These are phyloP conservation scores for Perkinsus olseni DNA, from an alignment of 169 alveolate genomes.

Conservation along the genomic window DNA sequence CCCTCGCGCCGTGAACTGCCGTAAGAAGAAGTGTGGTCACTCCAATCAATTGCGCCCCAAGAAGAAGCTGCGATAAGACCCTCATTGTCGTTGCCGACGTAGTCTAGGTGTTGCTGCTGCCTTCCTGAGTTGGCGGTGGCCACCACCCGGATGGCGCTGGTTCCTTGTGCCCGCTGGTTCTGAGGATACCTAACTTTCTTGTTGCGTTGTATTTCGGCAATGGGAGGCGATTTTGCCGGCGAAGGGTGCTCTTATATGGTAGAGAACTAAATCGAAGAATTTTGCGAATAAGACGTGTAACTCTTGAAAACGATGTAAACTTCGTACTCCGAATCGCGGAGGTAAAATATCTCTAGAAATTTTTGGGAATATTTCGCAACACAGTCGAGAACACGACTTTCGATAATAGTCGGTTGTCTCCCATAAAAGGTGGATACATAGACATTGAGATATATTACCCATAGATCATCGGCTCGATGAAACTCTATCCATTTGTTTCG, in stretches of 20 bases:
- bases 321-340: too few species aligned
- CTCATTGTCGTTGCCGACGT: not conserved
- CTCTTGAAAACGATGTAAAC: too few species aligned
- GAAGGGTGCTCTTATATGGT: not conserved
- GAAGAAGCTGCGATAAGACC: conserved; percentile 82
- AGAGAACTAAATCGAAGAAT: not conserved
- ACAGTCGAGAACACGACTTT: too few species aligned
- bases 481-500: too few species aligned
- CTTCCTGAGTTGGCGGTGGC: not conserved
- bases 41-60: conserved; percentile 95
- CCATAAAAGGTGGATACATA: too few species aligned
- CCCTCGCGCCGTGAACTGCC: conserved; percentile 99
- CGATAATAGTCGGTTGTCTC: too few species aligned
- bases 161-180: conserved; percentile 1
- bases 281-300: not conserved
- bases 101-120: not conserved
- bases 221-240: not conserved
- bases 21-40: conserved; percentile 99
- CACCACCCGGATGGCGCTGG: not conserved
- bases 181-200: not conserved
- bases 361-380: too few species aligned
- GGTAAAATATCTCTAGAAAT: too few species aligned
- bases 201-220: not conserved
- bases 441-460: too few species aligned
- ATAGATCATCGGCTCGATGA: too few species aligned